These are phyloP conservation scores for Monosporozyma aerobia DNA, from an alignment of 805 yeast species.

Conservation along the genomic window DNA sequence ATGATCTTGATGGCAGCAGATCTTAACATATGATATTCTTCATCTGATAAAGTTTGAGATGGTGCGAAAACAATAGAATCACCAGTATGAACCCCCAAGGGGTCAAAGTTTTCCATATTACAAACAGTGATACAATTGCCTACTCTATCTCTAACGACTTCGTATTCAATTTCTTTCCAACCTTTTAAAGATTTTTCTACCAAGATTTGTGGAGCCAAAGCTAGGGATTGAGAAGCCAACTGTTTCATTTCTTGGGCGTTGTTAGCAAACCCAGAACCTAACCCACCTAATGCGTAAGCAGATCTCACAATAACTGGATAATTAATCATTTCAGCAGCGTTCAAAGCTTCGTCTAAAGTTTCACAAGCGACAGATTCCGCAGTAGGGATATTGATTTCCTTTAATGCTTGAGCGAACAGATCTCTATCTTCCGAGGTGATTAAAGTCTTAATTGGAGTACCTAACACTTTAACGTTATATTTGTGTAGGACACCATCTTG, in stretches of 20 bases:
- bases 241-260: slow-evolving; percentile 75
- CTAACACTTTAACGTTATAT: slow-evolving; percentile 87
- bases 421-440: slow-evolving; percentile 98
- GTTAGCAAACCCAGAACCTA: slow-evolving; percentile 94
- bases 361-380: slow-evolving; percentile 96
- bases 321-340: slow-evolving; percentile 82
- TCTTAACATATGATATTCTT: slow-evolving; percentile 96
- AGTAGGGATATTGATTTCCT: slow-evolving; percentile 90
- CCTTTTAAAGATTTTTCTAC: slow-evolving; percentile 97
- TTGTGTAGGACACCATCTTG: slow-evolving; percentile 90
- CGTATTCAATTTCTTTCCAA: slow-evolving; percentile 98
- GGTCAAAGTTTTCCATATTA: slow-evolving; percentile 98
- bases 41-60: slow-evolving; percentile 92
- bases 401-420: slow-evolving; percentile 86
- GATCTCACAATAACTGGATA: slow-evolving; percentile 97
- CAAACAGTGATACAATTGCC: slow-evolving; percentile 98
- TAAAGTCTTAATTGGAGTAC: slow-evolving; percentile 93
- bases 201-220: slow-evolving; percentile 87
- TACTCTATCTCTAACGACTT: slow-evolving; percentile 92
- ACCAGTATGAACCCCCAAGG: slow-evolving; percentile 97
- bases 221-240: slow-evolving; percentile 80
- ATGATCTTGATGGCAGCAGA: slow-evolving; percentile 95
- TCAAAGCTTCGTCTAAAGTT: slow-evolving; percentile 82
- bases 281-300: slow-evolving; percentile 94
- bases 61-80: slow-evolving; percentile 99